Percentiles rank a stretch among this genome's conserved stretches.
These are phyloP conservation scores for Klebsormidium nitens DNA, from an alignment of 139 green algal genomes.

Conservation along the genomic window DNA sequence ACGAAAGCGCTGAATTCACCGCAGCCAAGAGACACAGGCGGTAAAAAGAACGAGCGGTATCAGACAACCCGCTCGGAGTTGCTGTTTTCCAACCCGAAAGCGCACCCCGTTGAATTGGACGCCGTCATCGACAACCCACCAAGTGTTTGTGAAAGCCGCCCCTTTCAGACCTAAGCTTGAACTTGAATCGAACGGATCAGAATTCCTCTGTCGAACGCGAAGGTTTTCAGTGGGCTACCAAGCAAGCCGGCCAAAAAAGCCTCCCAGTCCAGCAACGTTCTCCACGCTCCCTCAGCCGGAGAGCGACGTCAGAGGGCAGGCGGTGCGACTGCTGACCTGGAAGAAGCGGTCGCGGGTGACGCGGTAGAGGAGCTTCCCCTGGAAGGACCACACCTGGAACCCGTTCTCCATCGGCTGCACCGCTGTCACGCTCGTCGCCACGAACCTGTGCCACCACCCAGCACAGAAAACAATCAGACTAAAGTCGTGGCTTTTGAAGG, in stretches of 20 bases:
- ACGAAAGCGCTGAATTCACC: neutral
- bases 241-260: neutral
- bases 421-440: conserved; percentile 78
- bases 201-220: neutral
- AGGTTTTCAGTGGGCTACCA: neutral
- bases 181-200: neutral
- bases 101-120: no score
- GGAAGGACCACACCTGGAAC: conserved; percentile 90
- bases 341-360: conserved; percentile 75
- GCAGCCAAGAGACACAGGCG: neutral
- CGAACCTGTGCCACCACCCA: conserved; percentile 68
- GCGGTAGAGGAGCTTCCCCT: conserved; percentile 78
- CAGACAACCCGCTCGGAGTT: no score
- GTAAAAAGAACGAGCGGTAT: neutral
- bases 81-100: no score
- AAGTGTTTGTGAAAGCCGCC: neutral
- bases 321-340: conserved; percentile 18
- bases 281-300: neutral
- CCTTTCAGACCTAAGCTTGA: neutral
- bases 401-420: conserved; percentile 97
- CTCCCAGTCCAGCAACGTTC: neutral
- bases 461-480: no score
- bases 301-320: neutral
- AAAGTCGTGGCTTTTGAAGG: no score
- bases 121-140: neutral